These are phyloP conservation scores for Neonectria faginata DNA, from an alignment of 2,329 filamentous ascomycete species.

Conservation along the genomic window DNA sequence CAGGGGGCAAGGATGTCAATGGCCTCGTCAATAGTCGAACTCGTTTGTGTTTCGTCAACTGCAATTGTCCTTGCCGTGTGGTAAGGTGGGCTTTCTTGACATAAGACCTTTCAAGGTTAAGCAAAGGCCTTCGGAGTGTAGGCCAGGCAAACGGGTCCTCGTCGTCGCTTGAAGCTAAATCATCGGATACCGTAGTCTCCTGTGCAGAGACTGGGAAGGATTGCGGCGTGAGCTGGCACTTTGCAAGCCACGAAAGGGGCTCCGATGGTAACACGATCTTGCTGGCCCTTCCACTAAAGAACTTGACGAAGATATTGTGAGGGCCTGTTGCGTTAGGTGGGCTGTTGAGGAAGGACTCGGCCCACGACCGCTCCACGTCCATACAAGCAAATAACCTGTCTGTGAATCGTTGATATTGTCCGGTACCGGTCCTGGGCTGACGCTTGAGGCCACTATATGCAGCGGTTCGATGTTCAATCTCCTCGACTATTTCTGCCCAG, in stretches of 20 bases:
- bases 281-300: slow-evolving; percentile 33
- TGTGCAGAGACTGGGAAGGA: slow-evolving; percentile 30
- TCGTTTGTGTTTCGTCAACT: slow-evolving; percentile 42
- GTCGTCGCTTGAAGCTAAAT: slow-evolving; percentile 36
- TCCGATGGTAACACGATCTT: slow-evolving; percentile 10
- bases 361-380: slow-evolving; percentile 59
- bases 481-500: slow-evolving; percentile 47
- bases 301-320: slow-evolving; percentile 50
- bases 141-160: slow-evolving; percentile 35
- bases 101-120: background rate
- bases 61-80: slow-evolving; percentile 20
- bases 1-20: slow-evolving; percentile 44
- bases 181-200: slow-evolving; percentile 22
- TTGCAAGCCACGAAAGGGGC: slow-evolving; percentile 42
- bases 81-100: background rate
- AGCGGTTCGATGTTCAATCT: slow-evolving; percentile 46
- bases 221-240: slow-evolving; percentile 41
- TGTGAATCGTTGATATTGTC: slow-evolving; percentile 39
- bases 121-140: background rate
- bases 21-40: slow-evolving; percentile 47
- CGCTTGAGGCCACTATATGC: slow-evolving; percentile 28
- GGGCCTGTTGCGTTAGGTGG: slow-evolving; percentile 44
- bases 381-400: slow-evolving; percentile 54
- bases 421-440: slow-evolving; percentile 17
- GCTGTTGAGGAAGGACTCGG: slow-evolving; percentile 42